These are phyloP conservation scores for Trichoderma sp. DNA, from an alignment of 2,329 filamentous ascomycete species.

Conservation along the genomic window DNA sequence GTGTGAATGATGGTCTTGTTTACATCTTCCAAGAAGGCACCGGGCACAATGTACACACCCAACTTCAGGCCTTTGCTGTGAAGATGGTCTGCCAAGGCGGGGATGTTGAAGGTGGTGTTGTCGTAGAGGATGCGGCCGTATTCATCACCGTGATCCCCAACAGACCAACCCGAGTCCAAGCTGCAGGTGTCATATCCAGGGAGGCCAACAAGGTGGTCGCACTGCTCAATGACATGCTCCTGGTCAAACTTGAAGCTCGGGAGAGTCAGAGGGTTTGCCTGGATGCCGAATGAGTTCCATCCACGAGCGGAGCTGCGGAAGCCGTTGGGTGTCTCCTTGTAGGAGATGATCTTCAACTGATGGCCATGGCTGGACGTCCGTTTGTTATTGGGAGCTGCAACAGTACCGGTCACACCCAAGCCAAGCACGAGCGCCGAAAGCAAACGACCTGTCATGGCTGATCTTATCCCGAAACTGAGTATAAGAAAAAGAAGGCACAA, in stretches of 20 bases:
- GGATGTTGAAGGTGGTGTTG: slow-evolving; percentile 21
- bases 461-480: neutral
- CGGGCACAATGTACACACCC: slow-evolving; percentile 25
- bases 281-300: slow-evolving; percentile 26
- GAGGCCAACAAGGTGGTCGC: slow-evolving; percentile 21
- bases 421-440: slow-evolving; percentile 16
- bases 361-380: neutral
- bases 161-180: slow-evolving; percentile 27
- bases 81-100: slow-evolving; percentile 22
- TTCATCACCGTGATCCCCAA: slow-evolving; percentile 24
- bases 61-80: slow-evolving; percentile 24
- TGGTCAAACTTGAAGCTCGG: slow-evolving; percentile 23
- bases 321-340: slow-evolving; percentile 22
- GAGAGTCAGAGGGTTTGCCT: slow-evolving; percentile 20
- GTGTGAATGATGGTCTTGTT: slow-evolving; percentile 25
- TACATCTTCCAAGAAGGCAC: slow-evolving; percentile 23
- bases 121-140: slow-evolving; percentile 25
- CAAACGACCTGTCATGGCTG: neutral
- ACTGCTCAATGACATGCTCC: slow-evolving; percentile 23
- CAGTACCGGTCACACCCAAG: slow-evolving; percentile 2
- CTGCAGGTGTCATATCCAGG: slow-evolving; percentile 24
- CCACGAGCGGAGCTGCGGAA: slow-evolving; percentile 22
- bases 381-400: slow-evolving; percentile 16
- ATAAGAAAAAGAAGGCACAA: neutral
- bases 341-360: slow-evolving; percentile 22